Evolutionary conservation across 345 rosid species (phyloP), one percentile per base, ranked within the genome.

Genomic region (Streptanthus diversifolius): DNA sequence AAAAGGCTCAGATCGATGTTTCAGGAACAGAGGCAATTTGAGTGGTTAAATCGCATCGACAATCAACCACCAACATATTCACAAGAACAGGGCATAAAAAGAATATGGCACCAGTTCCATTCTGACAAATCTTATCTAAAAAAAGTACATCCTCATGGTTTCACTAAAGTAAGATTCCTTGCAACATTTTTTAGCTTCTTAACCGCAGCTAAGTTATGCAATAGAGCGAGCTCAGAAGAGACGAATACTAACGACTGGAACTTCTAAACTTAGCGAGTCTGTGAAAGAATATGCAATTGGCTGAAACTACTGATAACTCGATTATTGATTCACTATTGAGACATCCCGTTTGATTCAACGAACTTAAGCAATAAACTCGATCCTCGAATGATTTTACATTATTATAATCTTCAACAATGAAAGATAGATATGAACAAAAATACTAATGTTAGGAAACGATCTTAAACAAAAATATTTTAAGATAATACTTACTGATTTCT

Each of bases 401-500:
- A 35, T 1, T 6, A 21, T 17, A 22, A 17, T 18, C 19, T 64
- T 35, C 66, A 35, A 24, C 39, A 43, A 53, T 9, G 44, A 47
- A 56, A 32, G 33, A 17, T 0, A 65, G 22, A 53, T 33, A 56
- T 18, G 52, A 71, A 29, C 18, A 40, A 21, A 51, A 8, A 39
- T 7, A 51, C 0, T 51, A 40, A 15, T 21, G 24, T 2, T 36
- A 65, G 32, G 21, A 7, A 5, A 45, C 4, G 15, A 67, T 57
- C 53, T 48, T 22, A 32, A 43, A 8, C 2, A 17, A 17, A 30
- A 71, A 13, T 39, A 21, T 55, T 0, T 11, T n/a, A 3, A 12
- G 29, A 47, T 52, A 24, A 36, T 29, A 82, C 87, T 74, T 63
- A 91, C 97, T 9, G 93, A 40, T 83, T 86, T 91, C 84, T 91